Conservation (phyloP, 2,329 filamentous ascomycete species). For the Metarhizium sp. region DNA sequence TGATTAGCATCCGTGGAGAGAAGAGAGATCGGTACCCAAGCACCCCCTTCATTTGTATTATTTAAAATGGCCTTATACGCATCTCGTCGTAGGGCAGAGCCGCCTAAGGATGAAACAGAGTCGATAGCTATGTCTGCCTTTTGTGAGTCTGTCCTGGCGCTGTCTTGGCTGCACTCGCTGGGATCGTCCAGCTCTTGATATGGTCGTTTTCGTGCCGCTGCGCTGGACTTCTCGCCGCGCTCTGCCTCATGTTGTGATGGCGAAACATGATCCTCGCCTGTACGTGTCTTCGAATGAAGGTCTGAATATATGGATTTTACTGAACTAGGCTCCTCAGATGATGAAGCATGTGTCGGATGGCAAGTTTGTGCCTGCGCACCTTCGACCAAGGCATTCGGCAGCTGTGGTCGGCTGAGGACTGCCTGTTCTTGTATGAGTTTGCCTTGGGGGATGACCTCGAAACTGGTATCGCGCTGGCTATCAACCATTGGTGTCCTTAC, state of each 20-base stretch:
- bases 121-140: neutral
- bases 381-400: neutral
- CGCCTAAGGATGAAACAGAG: neutral
- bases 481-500: neutral
- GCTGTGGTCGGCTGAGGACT: neutral
- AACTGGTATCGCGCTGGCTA: neutral
- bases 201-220: neutral
- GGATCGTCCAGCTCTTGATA: neutral
- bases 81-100: conserved; percentile 18
- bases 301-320: neutral
- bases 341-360: neutral
- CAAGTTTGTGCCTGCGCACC: neutral
- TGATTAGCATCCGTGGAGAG: conserved; percentile 26
- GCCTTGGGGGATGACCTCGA: neutral
- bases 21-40: conserved; percentile 22
- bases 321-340: neutral
- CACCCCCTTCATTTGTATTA: conserved; percentile 14
- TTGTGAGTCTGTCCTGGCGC: neutral
- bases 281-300: neutral
- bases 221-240: neutral
- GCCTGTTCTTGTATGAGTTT: neutral
- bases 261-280: neutral
- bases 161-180: neutral
- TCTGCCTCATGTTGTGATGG: neutral
- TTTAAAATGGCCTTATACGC: conserved; percentile 24